A percentile compares a stretch with the other conserved stretches of the same genome.
Evolutionary conservation across 176 grass and related monocot species (phyloP).

Genomic region (Hordeum marinum): DNA sequence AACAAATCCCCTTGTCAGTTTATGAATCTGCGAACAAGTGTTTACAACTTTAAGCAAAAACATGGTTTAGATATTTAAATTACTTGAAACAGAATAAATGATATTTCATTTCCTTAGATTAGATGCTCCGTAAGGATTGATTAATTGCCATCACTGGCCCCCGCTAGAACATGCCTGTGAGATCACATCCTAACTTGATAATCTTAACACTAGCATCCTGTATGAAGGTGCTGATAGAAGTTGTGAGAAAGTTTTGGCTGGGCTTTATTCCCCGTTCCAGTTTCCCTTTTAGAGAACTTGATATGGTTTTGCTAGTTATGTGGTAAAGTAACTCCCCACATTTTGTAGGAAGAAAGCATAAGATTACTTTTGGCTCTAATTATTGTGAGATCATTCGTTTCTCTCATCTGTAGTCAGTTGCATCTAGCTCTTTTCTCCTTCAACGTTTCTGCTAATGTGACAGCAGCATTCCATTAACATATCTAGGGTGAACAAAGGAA

Average conservation of each 20-base stretch:
- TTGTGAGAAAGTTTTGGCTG: neutral
- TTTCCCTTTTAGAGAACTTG: neutral
- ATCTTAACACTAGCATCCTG: neutral
- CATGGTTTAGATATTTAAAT: neutral
- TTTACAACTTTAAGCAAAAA: neutral
- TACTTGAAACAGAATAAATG: neutral
- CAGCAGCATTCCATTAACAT: slow-evolving; percentile 24
- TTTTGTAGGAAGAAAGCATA: neutral
- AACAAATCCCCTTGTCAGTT: neutral
- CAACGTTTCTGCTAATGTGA: slow-evolving; percentile 26
- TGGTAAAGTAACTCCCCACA: neutral
- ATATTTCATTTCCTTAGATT: neutral
- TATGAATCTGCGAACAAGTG: neutral
- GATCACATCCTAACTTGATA: neutral
- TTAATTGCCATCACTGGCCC: neutral
- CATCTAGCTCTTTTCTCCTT: neutral
- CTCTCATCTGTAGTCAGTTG: neutral
- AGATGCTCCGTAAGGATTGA: neutral
- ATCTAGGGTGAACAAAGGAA: slow-evolving; percentile 83
- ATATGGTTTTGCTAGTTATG: neutral
- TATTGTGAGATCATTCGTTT: neutral
- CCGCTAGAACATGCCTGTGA: neutral
- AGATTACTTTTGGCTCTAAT: neutral
- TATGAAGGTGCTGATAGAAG: neutral
- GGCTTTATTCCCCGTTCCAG: neutral